Evolutionary conservation across 2,329 filamentous ascomycete species (phyloP), one percentile per base, ranked within the genome.

Genomic region (Elsinoe arachidis): DNA sequence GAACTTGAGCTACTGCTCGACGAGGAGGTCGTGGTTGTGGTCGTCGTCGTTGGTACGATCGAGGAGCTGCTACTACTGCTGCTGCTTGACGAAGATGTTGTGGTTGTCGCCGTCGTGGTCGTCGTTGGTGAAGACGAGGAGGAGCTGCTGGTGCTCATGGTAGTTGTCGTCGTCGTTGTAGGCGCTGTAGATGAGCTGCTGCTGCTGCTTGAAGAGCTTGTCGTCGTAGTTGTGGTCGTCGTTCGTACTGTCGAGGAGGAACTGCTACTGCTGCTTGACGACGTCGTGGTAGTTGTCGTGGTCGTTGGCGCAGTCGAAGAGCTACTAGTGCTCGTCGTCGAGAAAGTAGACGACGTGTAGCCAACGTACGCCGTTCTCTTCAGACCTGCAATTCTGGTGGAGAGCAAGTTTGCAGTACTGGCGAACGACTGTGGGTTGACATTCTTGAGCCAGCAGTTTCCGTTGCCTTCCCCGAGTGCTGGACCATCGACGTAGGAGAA

Each of bases 401-500:
- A 44, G 5, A 57, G 33, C n/a, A 60, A 17, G 21, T 58, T 56
- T n/a, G 53, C 59, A 6, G 58, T 59, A 39, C 58, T 59, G 14
- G 51, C 49, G 39, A 61, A 61, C 1, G 49, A 53, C 14, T 59
- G 54, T 11, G 60, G 60, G 30, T 11, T 35, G 11, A 44, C 58
- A 14, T 49, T 57, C 35, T 61, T 61, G 23, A 61, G 38, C 58
- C 56, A 59, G 17, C 60, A 61, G n/a, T 58, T 55, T 26, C 64
- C 64, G 21, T 56, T 57, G 11, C 64, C 63, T 44, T 63, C 61
- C 1, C 60, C 60, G 9, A 52, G 14, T 23, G 21, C 19, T 11
- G 58, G 58, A 12, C 61, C 61, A 15, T 63, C 61, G 1, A 59
- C 49, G 52, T 63, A 67, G 2, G 58, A 61, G 58, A 62, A 65